Percentiles rank a stretch among this genome's conserved stretches.
Conservation (phyloP, 352 stramenopile species). For the Phytophthora litchii region DNA sequence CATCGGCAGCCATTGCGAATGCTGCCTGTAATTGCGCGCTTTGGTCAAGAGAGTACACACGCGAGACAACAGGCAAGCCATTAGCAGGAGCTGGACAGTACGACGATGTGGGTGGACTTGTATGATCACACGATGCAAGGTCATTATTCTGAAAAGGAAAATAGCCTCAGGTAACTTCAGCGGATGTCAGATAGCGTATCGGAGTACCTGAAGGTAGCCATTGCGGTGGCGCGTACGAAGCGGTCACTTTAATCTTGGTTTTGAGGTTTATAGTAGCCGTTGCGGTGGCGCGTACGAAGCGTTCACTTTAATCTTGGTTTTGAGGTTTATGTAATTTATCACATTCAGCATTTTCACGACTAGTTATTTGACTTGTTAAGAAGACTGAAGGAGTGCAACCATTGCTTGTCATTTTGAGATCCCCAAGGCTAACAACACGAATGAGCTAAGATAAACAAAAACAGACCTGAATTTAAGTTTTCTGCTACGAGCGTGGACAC, state of each 20-base stretch:
- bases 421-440: background rate
- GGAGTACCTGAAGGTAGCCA: constrained; percentile 13
- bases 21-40: constrained; percentile 57
- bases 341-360: constrained; percentile 18
- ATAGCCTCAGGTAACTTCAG: constrained; percentile 10
- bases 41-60: constrained; percentile 75
- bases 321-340: constrained; percentile 43
- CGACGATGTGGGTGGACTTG: constrained; percentile 42
- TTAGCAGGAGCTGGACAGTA: constrained; percentile 30
- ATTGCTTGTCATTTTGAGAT: background rate
- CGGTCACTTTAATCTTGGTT: constrained; percentile 20
- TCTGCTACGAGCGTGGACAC: constrained; percentile 30
- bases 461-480: constrained; percentile 45
- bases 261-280: constrained; percentile 39
- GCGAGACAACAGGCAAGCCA: constrained; percentile 61
- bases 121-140: constrained; percentile 33
- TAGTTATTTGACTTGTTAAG: no score
- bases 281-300: no score
- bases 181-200: constrained; percentile 9
- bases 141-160: constrained; percentile 25
- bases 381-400: no score
- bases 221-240: constrained; percentile 8
- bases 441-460: constrained; percentile 19
- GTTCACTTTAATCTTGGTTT: constrained; percentile 24
- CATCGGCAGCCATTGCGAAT: constrained; percentile 44